Conservation (phyloP, 2,329 filamentous ascomycete genomes). For the Furcasterigmium sp. region DNA sequence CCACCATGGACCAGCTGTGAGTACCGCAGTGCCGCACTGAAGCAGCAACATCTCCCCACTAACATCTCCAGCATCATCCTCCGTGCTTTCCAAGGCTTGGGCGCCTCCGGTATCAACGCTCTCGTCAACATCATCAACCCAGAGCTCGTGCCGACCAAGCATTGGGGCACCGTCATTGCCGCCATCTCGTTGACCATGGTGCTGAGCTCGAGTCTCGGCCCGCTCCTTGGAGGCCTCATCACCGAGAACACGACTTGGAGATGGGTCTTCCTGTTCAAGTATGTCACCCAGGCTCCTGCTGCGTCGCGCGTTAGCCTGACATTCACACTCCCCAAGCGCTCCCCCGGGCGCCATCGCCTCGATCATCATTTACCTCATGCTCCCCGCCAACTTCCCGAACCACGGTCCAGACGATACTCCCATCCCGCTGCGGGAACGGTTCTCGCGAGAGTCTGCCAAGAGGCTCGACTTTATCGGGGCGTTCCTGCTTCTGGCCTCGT, state of each 20-base stretch:
- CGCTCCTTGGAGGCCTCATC: slow-evolving; percentile 37
- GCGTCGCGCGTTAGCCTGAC: not conserved
- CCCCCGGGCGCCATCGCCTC: slow-evolving; percentile 21
- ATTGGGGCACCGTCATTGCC: slow-evolving; percentile 24
- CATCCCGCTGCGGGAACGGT: slow-evolving; percentile 11
- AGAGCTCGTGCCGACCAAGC: slow-evolving; percentile 26
- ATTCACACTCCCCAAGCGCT: too few species aligned
- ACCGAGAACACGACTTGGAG: slow-evolving; percentile 32
- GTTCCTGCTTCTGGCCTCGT: slow-evolving; percentile 29
- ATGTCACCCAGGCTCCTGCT: slow-evolving; percentile 7
- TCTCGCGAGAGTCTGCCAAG: slow-evolving; percentile 7
- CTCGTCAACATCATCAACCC: slow-evolving; percentile 30
- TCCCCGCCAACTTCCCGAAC: slow-evolving; percentile 21
- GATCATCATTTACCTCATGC: slow-evolving; percentile 16
- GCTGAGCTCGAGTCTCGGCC: slow-evolving; percentile 33
- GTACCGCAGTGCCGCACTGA: not conserved
- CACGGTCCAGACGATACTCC: slow-evolving; percentile 9
- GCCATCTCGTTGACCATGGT: slow-evolving; percentile 32
- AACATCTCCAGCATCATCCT: slow-evolving; percentile 22
- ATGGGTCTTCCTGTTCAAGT: slow-evolving; percentile 45
- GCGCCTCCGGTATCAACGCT: slow-evolving; percentile 41
- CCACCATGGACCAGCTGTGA: slow-evolving; percentile 24
- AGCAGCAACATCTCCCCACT: not conserved
- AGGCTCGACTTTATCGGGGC: slow-evolving; percentile 15
- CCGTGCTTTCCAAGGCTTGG: slow-evolving; percentile 36